These are phyloP conservation scores for Endogone sp. DNA, from an alignment of 192 early-diverging fungal genomes.

Conservation along the genomic window DNA sequence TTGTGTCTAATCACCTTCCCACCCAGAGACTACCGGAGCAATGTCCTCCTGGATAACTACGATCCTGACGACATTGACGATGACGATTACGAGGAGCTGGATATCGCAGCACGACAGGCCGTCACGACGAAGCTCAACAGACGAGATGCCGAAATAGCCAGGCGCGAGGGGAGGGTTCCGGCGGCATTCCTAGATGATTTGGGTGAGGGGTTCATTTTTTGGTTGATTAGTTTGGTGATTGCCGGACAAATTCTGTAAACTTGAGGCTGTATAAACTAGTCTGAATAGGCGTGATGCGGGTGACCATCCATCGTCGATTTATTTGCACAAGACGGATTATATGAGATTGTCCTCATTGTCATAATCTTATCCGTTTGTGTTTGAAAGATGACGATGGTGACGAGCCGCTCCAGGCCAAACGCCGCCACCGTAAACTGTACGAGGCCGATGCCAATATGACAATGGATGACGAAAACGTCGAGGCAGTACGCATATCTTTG, in stretches of 20 bases:
- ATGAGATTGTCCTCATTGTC: too few relatives aligned
- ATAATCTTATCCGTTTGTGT: too few relatives aligned
- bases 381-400: conserved; percentile 42
- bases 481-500: conserved; percentile 26
- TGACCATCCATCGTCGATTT: too few relatives aligned
- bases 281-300: too few relatives aligned
- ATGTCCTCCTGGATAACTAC: conserved; percentile 69
- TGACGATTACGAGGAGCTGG: conserved; percentile 70
- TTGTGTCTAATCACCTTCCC: not conserved
- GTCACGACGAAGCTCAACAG: conserved; percentile 77
- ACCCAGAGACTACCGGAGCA: conserved; percentile 77
- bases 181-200: conserved; percentile 86
- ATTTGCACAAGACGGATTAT: too few relatives aligned
- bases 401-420: conserved; percentile 37
- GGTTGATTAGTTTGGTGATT: too few relatives aligned
- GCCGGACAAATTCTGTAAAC: conserved; percentile 36
- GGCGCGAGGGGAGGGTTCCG: conserved; percentile 75
- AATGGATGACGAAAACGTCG: conserved; percentile 50
- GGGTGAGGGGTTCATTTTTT: conserved; percentile 58
- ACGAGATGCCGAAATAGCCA: conserved; percentile 70
- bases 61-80: conserved; percentile 86
- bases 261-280: too few relatives aligned
- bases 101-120: conserved; percentile 60
- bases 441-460: conserved; percentile 55
- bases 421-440: conserved; percentile 39